These are phyloP conservation scores for Microcos paniculata DNA, from an alignment of 345 rosid genomes.

Conservation along the genomic window DNA sequence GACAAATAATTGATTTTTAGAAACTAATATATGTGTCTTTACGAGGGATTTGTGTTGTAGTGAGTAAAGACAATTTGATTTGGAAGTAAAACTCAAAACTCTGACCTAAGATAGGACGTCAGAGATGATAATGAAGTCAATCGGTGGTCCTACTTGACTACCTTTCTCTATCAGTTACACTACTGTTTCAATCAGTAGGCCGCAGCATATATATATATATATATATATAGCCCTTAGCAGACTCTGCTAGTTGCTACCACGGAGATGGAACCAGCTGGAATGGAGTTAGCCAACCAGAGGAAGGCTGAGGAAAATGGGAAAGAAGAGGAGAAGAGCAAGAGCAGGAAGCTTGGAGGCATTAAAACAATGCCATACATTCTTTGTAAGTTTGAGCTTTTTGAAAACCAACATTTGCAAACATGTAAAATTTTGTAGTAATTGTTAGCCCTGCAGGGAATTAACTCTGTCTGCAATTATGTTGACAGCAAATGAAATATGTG, in stretches of 20 bases:
- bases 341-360: slow-evolving; percentile 16
- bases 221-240: neutral
- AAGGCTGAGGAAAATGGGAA: neutral
- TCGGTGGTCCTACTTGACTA: too few species aligned
- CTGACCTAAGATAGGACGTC: too few species aligned
- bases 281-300: neutral
- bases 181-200: neutral
- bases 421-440: neutral
- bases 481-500: slow-evolving; percentile 61
- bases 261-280: neutral
- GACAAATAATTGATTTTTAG: too few species aligned
- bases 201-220: neutral
- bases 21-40: too few species aligned
- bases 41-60: too few species aligned
- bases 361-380: slow-evolving; percentile 24
- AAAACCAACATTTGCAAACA: neutral
- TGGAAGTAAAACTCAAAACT: too few species aligned
- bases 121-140: too few species aligned
- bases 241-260: neutral
- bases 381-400: slow-evolving; percentile 2
- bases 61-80: too few species aligned
- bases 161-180: neutral
- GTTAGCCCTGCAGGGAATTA: neutral
- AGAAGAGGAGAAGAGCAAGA: slow-evolving; percentile 1
- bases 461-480: neutral